Base-by-base conservation (phyloP, 495 filamentous ascomycete species). In the Penicillium verhagenii region DNA sequence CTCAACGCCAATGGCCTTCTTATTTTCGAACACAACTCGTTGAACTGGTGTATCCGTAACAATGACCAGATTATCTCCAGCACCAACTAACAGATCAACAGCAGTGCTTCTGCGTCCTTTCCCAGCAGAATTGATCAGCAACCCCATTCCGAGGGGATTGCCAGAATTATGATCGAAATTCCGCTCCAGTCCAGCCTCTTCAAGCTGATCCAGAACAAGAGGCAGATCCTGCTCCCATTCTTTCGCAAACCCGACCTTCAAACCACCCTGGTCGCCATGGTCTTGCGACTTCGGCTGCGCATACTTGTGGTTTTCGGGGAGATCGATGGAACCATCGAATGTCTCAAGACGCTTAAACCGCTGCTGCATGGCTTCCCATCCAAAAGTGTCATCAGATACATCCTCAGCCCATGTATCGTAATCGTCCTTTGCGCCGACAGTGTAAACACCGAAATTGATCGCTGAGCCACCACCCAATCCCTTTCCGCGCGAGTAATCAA, bases 361-460 rank as follows among this genome's bases (percentile, higher is more conserved):
- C 16, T 53, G 50, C 44, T 76, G 65, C 52, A 81, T 76, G 9
- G 72, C 63, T 9, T 73, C 57, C 81, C 82, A 88, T 1, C 40
- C 43, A 53, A 79, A 89, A 0, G 63, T 60, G 0, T 81, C 69
- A 58, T 80, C 73, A 1, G 47, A 68, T 0, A 75, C 63, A 4
- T 60, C 26, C 6, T 57, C 47, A 1, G 72, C 74, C 82, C 82
- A 82, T 38, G 81, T 71, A 28, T 86, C 76, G 57, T 83, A 88
- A 59, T 90, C 86, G 47, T 79, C 78, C 5, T 69, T 64, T 6
- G 82, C 74, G 6, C 86, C 86, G 9, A 79, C 56, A 11, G 72
- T 79, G 52, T 74, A 88, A 10, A 82, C 68, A 18, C 78, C 79
- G 47, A 87, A 88, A 65, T 90, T 90, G 52, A 88, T 81, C 14